phyloP scores from a whole-genome alignment of 371 early-diverging fungal species.

The Actinomucor elegans region DNA sequence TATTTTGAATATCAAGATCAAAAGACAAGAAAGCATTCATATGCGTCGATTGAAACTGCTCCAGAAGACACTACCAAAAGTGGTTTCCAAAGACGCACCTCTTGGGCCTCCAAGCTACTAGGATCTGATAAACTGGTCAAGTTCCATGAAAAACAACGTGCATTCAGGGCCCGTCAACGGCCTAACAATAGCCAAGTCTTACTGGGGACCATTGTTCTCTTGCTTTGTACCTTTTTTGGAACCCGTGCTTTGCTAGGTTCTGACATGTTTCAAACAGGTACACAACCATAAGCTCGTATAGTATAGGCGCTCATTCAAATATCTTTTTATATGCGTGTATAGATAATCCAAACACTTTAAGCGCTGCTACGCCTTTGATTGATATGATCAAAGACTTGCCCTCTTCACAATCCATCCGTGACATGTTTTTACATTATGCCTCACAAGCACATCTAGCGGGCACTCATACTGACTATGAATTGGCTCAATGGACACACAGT shows the following conservation, averaged over 20 bases:
- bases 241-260: neutral
- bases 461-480: constrained; percentile 33
- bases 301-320: no score
- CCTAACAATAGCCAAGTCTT: neutral
- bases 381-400: constrained; percentile 28
- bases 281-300: neutral
- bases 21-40: neutral
- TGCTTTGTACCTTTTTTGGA: constrained; percentile 10
- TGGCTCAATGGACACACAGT: constrained; percentile 60
- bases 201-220: constrained; percentile 3
- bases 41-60: constrained; percentile 3
- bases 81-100: neutral
- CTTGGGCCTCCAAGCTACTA: neutral
- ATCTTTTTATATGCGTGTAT: no score
- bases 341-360: neutral
- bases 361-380: neutral
- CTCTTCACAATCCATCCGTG: constrained; percentile 30
- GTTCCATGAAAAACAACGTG: constrained; percentile 11
- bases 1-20: neutral
- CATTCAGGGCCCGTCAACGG: constrained; percentile 5
- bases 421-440: constrained; percentile 40
- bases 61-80: neutral
- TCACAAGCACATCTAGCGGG: constrained; percentile 58
- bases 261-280: constrained; percentile 13
- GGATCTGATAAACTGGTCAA: constrained; percentile 1